Percentiles rank a stretch among this genome's conserved stretches.
Conservation (phyloP, 257 asterid species). For the Lycium barbarum region DNA sequence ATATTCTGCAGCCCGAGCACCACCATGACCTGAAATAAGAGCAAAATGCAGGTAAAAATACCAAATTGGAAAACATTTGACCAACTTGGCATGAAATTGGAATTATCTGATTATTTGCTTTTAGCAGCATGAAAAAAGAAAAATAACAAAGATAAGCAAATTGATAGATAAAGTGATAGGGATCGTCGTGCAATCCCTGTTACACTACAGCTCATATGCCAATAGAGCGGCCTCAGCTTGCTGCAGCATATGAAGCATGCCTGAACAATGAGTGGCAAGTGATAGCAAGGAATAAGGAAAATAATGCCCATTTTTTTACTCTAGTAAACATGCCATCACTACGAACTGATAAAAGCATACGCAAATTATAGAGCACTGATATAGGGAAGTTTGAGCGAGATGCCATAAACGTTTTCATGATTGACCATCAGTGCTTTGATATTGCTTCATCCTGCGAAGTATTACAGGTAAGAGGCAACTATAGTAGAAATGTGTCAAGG, state of each 20-base stretch:
- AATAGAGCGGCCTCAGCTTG: conserved; percentile 6
- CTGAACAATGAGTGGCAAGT: not conserved
- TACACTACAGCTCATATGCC: not conserved
- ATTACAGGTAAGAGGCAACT: not conserved
- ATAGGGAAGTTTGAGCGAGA: not conserved
- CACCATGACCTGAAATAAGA: conserved; percentile 83
- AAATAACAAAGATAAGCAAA: not conserved
- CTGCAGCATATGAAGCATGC: conserved; percentile 4
- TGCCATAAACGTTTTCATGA: not conserved
- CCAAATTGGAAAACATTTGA: not conserved
- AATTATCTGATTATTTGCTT: not conserved
- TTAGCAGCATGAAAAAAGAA: not conserved
- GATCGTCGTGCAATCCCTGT: not conserved
- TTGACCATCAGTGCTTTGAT: not conserved
- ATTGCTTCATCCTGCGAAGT: not conserved
- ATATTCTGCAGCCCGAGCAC: conserved; percentile 98
- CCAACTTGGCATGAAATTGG: not conserved
- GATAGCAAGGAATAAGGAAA: not conserved
- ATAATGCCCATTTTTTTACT: not conserved
- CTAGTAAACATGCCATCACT: not conserved
- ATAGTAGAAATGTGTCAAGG: not conserved
- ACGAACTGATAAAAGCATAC: not conserved
- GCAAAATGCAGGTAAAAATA: conserved; percentile 27
- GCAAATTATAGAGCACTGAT: not conserved
- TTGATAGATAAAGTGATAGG: not conserved